A percentile compares a stretch with the other conserved stretches of the same genome.
phyloP scores from a whole-genome alignment of 345 rosid species.

The Euphorbia lathyris region DNA sequence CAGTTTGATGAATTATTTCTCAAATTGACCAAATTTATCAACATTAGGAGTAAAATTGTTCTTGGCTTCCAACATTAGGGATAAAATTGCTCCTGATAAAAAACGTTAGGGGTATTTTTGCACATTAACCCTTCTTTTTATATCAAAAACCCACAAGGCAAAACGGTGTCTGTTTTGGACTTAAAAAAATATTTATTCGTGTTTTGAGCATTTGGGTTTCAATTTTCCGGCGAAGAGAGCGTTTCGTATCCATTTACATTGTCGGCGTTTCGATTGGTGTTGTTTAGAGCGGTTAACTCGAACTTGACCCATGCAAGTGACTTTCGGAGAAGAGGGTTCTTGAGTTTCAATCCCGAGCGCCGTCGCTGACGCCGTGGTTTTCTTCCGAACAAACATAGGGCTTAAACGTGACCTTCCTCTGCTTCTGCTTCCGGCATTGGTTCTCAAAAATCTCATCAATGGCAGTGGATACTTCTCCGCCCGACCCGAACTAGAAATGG shows the following conservation, averaged over 20 bases:
- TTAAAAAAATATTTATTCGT: too few species aligned
- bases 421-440: constrained; percentile 64
- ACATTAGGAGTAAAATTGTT: too few species aligned
- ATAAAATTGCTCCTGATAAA: too few species aligned
- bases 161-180: too few species aligned
- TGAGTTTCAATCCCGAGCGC: constrained; percentile 49
- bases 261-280: too few species aligned
- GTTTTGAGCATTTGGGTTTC: constrained; percentile 31
- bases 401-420: constrained; percentile 79
- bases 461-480: constrained; percentile 83
- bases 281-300: constrained; percentile 65
- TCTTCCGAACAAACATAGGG: constrained; percentile 72
- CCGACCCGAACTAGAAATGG: constrained; percentile 88
- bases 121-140: too few species aligned
- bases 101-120: too few species aligned
- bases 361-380: constrained; percentile 17
- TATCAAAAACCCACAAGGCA: too few species aligned
- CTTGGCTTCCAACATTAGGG: too few species aligned
- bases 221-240: constrained; percentile 23
- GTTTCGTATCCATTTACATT: constrained; percentile 46
- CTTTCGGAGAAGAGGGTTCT: constrained; percentile 90
- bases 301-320: constrained; percentile 98
- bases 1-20: too few species aligned
- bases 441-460: constrained; percentile 72
- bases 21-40: too few species aligned